phyloP scores from a whole-genome alignment of 192 early-diverging fungal species.

The Spinellus fusiger region DNA sequence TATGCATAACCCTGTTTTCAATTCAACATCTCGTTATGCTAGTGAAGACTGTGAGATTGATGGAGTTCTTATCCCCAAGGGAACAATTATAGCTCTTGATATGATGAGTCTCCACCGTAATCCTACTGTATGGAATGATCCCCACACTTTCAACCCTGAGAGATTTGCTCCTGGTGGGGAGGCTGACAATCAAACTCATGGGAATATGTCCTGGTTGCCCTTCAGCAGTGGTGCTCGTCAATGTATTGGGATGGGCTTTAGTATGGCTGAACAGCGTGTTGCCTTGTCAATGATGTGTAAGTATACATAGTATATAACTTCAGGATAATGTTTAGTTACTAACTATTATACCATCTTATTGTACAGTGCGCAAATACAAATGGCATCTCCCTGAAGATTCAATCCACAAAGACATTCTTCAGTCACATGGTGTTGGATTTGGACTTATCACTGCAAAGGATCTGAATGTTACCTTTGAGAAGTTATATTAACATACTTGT shows the following conservation, averaged over 20 bases:
- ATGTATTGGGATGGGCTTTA: slow-evolving; percentile 56
- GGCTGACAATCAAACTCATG: not conserved
- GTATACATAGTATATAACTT: not conserved
- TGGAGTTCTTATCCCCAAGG: slow-evolving; percentile 21
- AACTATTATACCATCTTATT: not conserved
- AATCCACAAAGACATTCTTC: slow-evolving; percentile 4
- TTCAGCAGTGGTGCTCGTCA: slow-evolving; percentile 50
- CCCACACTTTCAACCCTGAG: slow-evolving; percentile 21
- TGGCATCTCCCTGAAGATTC: slow-evolving; percentile 14
- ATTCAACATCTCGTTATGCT: not conserved
- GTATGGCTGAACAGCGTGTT: slow-evolving; percentile 53
- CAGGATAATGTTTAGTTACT: not conserved
- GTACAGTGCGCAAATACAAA: slow-evolving; percentile 5
- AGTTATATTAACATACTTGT: slow-evolving; percentile 2
- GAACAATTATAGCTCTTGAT: slow-evolving; percentile 34
- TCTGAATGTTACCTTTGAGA: slow-evolving; percentile 7
- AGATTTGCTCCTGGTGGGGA: slow-evolving; percentile 20
- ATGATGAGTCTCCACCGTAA: slow-evolving; percentile 21
- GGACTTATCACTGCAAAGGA: not conserved
- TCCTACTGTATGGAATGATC: slow-evolving; percentile 19
- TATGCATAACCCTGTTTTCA: not conserved
- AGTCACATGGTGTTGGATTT: not conserved
- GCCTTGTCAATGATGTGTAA: slow-evolving; percentile 43
- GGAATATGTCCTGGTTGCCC: slow-evolving; percentile 31
- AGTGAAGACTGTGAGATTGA: slow-evolving; percentile 18